phyloP scores from a whole-genome alignment of 2,329 filamentous ascomycete species.

The Neurospora sp. region DNA sequence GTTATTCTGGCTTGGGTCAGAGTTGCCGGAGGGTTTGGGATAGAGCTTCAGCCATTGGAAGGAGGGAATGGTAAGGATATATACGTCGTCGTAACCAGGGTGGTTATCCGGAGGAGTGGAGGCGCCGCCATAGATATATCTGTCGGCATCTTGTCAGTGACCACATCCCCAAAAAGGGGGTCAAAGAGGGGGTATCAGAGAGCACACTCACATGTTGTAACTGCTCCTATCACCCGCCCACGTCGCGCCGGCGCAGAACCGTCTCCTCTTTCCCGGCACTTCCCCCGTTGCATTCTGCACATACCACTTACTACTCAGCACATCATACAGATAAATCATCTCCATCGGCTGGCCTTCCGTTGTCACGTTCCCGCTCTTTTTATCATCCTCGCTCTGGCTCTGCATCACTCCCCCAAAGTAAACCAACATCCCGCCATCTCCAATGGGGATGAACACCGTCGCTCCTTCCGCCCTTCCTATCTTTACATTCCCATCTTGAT shows the following conservation, averaged over 20 bases:
- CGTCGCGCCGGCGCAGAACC: slow-evolving; percentile 51
- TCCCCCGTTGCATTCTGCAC: slow-evolving; percentile 44
- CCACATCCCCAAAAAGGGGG: background rate
- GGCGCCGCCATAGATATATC: slow-evolving; percentile 52
- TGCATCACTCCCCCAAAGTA: slow-evolving; percentile 52
- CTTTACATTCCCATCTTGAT: background rate
- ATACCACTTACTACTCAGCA: slow-evolving; percentile 50
- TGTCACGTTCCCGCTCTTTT: slow-evolving; percentile 30
- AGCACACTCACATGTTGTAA: slow-evolving; percentile 48
- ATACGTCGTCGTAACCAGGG: slow-evolving; percentile 49
- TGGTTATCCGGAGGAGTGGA: slow-evolving; percentile 34
- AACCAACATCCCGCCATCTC: slow-evolving; percentile 47
- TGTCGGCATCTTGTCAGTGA: slow-evolving; percentile 18
- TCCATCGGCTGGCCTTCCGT: slow-evolving; percentile 34
- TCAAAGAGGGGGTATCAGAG: background rate
- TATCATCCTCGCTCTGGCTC: slow-evolving; percentile 10
- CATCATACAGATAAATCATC: slow-evolving; percentile 49
- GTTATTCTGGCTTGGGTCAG: slow-evolving; percentile 24
- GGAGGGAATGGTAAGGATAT: slow-evolving; percentile 50
- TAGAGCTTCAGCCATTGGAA: slow-evolving; percentile 54
- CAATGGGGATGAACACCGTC: slow-evolving; percentile 50
- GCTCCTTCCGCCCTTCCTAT: slow-evolving; percentile 46
- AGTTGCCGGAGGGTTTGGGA: slow-evolving; percentile 24
- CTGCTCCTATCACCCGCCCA: slow-evolving; percentile 50
- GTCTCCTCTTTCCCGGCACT: slow-evolving; percentile 40